Base-by-base conservation (phyloP, 257 asterid species). In the Fraxinus cuspidata region DNA sequence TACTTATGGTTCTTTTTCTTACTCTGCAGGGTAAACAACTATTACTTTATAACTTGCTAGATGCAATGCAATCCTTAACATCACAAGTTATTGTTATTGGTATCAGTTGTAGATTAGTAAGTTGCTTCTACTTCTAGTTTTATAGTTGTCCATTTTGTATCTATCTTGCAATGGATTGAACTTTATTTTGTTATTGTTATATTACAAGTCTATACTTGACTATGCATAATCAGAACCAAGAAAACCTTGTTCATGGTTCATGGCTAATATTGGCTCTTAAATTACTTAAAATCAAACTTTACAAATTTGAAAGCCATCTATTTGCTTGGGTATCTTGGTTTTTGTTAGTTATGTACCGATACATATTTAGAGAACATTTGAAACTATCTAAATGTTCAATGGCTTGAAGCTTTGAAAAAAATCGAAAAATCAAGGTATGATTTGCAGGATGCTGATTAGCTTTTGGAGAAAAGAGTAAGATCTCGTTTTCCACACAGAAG, bases 41-140 rank as follows among this genome's bases (percentile, higher is more conserved):
- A 40, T 74, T 95, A 28, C 96, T 95, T 32, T 95, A 95, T 84
- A 90, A 92, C 87, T 87, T 95, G 86, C 92, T 95, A 32, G 99
- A 95, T 86, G 99, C 99, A 78, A 87, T 95, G 97, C 99, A 95
- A 80, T 90, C 98, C 53, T 86, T 95, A 79, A 74, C 96, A 74
- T 95, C 99, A 47, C 97, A 95, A 87, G 96, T 98, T 82, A 98
- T 91, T 74, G 93, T 93, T 31, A 83, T 93, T 74, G 99, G 98
- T 78, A 87, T 93, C 79, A 95, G 99, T 84, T 93, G 97, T 85
- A 86, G 98, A 85, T 71, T 93, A 96, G 99, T 95, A 93, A 79
- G 89, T 74, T 63, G 74, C 73, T 75, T 76, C 71, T 23, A 21
- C 79, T 53, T 70, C 70, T 80, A n/a, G 27, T 35, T 80, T 64